phyloP scores from a whole-genome alignment of 2,329 filamentous ascomycete genomes.

The Cytospora piceicola region DNA sequence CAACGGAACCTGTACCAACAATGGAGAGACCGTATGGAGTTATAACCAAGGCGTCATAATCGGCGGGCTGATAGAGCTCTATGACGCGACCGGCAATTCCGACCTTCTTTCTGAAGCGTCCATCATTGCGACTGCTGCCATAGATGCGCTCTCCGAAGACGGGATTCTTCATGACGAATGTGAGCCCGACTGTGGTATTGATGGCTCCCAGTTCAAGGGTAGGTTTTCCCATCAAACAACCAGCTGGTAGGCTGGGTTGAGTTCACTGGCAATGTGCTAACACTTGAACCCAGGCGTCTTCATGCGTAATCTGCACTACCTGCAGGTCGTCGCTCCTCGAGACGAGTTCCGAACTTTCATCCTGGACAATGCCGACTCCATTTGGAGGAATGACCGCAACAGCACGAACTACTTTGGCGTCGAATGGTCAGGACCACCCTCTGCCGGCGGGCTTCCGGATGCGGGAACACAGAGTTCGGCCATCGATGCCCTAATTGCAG shows the following conservation, averaged over 20 bases:
- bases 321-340: constrained; percentile 57
- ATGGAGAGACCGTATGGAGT: constrained; percentile 51
- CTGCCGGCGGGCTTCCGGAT: constrained; percentile 47
- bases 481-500: constrained; percentile 69
- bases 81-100: constrained; percentile 47
- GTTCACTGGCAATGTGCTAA: background rate
- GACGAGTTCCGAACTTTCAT: constrained; percentile 59
- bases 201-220: constrained; percentile 68
- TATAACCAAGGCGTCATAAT: constrained; percentile 63
- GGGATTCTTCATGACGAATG: constrained; percentile 59
- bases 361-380: constrained; percentile 63
- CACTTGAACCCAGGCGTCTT: constrained; percentile 53
- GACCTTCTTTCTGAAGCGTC: constrained; percentile 47
- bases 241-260: background rate
- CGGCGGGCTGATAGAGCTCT: constrained; percentile 56
- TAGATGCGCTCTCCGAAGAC: constrained; percentile 46
- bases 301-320: constrained; percentile 62
- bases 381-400: constrained; percentile 65
- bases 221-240: background rate
- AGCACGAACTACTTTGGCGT: constrained; percentile 57
- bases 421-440: constrained; percentile 64
- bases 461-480: constrained; percentile 67
- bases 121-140: constrained; percentile 57
- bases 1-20: constrained; percentile 52
- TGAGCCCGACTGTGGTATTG: constrained; percentile 50